These are phyloP conservation scores for Blepharisma stoltei DNA, from an alignment of 73 alveolate species.

Conservation along the genomic window DNA sequence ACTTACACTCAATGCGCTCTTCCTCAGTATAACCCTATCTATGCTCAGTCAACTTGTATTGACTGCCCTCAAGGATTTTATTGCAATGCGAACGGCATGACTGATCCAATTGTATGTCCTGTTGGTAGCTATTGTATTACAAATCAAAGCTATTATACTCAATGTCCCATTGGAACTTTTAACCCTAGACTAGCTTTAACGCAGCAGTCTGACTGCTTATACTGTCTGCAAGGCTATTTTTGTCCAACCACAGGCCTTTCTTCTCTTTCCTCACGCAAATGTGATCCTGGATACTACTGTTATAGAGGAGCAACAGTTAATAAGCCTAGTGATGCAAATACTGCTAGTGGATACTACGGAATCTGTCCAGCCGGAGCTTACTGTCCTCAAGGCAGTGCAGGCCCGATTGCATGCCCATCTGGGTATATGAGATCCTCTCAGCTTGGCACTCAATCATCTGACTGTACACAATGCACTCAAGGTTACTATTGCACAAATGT, in stretches of 20 bases:
- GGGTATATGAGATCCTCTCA: constrained; percentile 40
- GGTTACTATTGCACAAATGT: constrained; percentile 50
- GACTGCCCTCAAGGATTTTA: constrained; percentile 53
- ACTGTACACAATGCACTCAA: constrained; percentile 51
- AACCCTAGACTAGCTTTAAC: constrained; percentile 42
- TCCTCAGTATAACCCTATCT: constrained; percentile 37
- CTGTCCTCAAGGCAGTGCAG: constrained; percentile 46
- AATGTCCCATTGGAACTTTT: constrained; percentile 60
- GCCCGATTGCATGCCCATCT: constrained; percentile 48
- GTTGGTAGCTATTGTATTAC: constrained; percentile 56
- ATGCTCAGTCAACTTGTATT: constrained; percentile 44
- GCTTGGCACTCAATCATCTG: constrained; percentile 23
- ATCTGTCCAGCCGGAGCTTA: constrained; percentile 63
- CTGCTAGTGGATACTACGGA: constrained; percentile 42
- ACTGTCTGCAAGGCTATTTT: constrained; percentile 53
- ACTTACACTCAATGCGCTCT: constrained; percentile 35
- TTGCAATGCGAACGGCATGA: constrained; percentile 41
- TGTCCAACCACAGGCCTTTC: constrained; percentile 44
- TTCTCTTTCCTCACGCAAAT: constrained; percentile 42
- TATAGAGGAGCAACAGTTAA: constrained; percentile 21
- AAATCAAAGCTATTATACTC: constrained; percentile 34
- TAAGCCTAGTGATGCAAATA: constrained; percentile 35
- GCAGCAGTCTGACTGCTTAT: constrained; percentile 38
- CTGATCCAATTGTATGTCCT: constrained; percentile 52
- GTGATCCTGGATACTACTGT: constrained; percentile 61